phyloP scores from a whole-genome alignment of 768 basidiomycete genomes.

The Boletus rubroflammeus region DNA sequence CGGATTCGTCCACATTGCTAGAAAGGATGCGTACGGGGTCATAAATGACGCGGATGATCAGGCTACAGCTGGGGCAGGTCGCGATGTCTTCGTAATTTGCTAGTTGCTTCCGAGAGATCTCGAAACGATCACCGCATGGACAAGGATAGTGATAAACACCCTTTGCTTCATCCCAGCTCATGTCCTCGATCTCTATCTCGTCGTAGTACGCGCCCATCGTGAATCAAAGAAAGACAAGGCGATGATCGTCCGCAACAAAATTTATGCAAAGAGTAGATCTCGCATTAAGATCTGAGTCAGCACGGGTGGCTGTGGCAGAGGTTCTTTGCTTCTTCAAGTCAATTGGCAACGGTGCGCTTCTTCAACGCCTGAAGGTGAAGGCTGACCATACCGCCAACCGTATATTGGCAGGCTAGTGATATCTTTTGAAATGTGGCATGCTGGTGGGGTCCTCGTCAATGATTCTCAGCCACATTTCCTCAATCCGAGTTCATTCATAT shows the following conservation, averaged over 20 bases:
- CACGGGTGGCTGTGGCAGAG: not conserved
- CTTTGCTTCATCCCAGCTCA: conserved; percentile 83
- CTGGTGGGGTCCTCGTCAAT: not conserved
- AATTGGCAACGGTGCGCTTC: not conserved
- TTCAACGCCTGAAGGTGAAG: not conserved
- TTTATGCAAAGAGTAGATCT: not conserved
- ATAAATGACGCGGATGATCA: conserved; percentile 88
- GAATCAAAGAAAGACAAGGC: not conserved
- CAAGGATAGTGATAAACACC: conserved; percentile 94
- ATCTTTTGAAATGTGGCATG: no score
- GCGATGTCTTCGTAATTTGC: conserved; percentile 90
- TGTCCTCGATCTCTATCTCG: conserved; percentile 97
- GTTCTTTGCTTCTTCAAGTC: not conserved
- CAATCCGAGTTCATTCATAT: not conserved
- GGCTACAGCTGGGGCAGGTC: conserved; percentile 92
- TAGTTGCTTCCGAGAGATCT: conserved; percentile 84
- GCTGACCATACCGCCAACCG: not conserved
- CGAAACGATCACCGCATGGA: conserved; percentile 97
- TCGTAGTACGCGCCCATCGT: conserved; percentile 87
- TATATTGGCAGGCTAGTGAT: not conserved
- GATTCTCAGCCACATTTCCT: no score
- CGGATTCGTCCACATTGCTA: not conserved
- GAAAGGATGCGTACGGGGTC: conserved; percentile 71
- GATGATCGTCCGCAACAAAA: not conserved
- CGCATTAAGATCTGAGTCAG: not conserved